Evolutionary conservation across 192 early-diverging fungal genomes (phyloP).

Genomic region (Haplosporangium gracile): DNA sequence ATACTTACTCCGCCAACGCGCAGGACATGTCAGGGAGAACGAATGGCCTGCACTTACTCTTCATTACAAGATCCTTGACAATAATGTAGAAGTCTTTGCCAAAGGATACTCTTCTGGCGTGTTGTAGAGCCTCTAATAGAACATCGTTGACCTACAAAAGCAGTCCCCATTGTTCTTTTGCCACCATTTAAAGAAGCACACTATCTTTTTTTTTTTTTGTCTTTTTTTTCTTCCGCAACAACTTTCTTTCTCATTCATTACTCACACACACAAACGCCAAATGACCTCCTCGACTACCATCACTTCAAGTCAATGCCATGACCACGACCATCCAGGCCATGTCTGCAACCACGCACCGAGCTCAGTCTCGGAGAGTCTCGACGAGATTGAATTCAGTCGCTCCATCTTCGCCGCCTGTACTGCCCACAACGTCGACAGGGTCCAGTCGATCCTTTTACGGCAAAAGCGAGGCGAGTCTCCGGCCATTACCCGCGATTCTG

Average conservation of each 20-base stretch:
- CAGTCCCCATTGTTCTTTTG: neutral
- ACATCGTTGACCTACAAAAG: neutral
- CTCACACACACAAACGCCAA: neutral
- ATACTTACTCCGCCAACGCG: slow-evolving; percentile 35
- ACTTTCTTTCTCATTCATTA: neutral
- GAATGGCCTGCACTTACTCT: slow-evolving; percentile 59
- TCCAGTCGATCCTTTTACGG: slow-evolving; percentile 31
- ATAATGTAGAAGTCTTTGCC: slow-evolving; percentile 71
- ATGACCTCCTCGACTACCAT: slow-evolving; percentile 1
- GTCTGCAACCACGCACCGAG: slow-evolving; percentile 33
- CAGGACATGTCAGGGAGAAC: slow-evolving; percentile 47
- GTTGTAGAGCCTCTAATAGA: slow-evolving; percentile 26
- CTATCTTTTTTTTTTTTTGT: neutral
- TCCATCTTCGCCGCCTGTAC: slow-evolving; percentile 53
- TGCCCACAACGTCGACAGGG: slow-evolving; percentile 28
- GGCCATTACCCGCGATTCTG: slow-evolving; percentile 29
- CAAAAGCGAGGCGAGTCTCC: slow-evolving; percentile 19
- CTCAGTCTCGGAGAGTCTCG: slow-evolving; percentile 28
- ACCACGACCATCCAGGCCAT: slow-evolving; percentile 34
- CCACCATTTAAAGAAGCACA: neutral
- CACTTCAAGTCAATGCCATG: slow-evolving; percentile 8
- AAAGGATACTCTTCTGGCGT: slow-evolving; percentile 70
- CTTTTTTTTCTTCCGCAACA: neutral
- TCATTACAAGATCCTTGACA: slow-evolving; percentile 72
- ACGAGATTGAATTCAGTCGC: slow-evolving; percentile 51